phyloP scores from a whole-genome alignment of 208 protist genomes.

The Acanthamoeba castellanii region DNA sequence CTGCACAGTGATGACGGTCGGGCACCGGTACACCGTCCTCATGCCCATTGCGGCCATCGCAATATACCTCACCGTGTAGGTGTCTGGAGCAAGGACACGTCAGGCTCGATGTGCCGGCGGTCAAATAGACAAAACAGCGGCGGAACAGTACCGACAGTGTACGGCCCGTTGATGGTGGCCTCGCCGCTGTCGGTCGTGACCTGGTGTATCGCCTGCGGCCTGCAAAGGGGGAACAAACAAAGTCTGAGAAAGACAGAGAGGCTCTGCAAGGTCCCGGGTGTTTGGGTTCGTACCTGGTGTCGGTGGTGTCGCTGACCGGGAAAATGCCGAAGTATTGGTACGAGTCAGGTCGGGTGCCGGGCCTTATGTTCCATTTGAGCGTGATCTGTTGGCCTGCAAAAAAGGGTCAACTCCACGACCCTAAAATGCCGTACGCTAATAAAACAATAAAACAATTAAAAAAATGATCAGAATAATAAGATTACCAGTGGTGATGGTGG shows the following conservation, averaged over 20 bases:
- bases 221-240: neutral
- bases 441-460: neutral
- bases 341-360: neutral
- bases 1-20: conserved; percentile 28
- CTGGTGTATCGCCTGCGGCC: neutral
- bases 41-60: neutral
- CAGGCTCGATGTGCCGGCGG: neutral
- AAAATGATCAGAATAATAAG: neutral
- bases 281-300: neutral
- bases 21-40: neutral
- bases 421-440: too few species aligned
- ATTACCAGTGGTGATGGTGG: neutral
- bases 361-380: neutral
- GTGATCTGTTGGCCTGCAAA: neutral
- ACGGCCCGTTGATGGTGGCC: conserved; percentile 15
- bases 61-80: neutral
- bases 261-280: neutral
- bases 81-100: neutral
- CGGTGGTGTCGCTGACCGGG: conserved; percentile 15
- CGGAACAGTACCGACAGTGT: neutral
- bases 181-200: neutral
- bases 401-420: too few species aligned
- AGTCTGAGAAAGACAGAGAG: neutral
- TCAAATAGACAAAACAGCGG: neutral
- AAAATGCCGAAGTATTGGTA: conserved; percentile 23